A percentile compares a stretch with the other conserved stretches of the same genome.
Conservation (phyloP, 306 rosid genomes). For the Lathyrus oleraceus region DNA sequence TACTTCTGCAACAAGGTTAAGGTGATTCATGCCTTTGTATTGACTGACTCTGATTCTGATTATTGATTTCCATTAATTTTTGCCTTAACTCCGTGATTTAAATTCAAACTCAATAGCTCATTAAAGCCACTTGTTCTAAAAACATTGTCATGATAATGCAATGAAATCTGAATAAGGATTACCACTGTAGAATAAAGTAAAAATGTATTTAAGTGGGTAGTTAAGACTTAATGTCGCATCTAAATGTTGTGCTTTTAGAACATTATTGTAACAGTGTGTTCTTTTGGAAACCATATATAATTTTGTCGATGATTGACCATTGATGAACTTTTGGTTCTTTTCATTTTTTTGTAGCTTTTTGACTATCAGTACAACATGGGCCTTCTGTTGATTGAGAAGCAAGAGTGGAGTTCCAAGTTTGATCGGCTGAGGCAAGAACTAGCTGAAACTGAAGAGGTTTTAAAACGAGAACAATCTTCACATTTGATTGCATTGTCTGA, state of each 20-base stretch:
- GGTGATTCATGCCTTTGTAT: conserved; percentile 4
- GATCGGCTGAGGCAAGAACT: conserved; percentile 62
- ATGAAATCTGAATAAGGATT: neutral
- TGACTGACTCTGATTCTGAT: conserved; percentile 6
- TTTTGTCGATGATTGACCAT: conserved; percentile 20
- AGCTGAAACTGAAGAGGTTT: conserved; percentile 75
- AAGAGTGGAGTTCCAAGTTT: conserved; percentile 63
- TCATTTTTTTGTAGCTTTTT: conserved; percentile 59
- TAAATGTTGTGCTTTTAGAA: conserved; percentile 3
- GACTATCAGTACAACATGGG: conserved; percentile 95
- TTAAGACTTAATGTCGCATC: conserved; percentile 19
- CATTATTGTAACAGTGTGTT: neutral
- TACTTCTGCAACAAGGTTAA: neutral
- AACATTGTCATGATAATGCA: neutral
- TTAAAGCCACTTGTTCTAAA: neutral
- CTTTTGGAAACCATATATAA: conserved; percentile 12
- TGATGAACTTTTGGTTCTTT: conserved; percentile 25
- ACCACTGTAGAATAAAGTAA: neutral
- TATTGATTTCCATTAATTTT: neutral
- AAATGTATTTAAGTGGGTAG: neutral
- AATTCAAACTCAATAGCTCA: neutral
- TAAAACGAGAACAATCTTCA: conserved; percentile 76
- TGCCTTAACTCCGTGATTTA: neutral
- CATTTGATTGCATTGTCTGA: conserved; percentile 76
- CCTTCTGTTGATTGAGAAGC: conserved; percentile 83